Conservation (phyloP, 176 grass and related monocot genomes). For the Carex pumila region DNA sequence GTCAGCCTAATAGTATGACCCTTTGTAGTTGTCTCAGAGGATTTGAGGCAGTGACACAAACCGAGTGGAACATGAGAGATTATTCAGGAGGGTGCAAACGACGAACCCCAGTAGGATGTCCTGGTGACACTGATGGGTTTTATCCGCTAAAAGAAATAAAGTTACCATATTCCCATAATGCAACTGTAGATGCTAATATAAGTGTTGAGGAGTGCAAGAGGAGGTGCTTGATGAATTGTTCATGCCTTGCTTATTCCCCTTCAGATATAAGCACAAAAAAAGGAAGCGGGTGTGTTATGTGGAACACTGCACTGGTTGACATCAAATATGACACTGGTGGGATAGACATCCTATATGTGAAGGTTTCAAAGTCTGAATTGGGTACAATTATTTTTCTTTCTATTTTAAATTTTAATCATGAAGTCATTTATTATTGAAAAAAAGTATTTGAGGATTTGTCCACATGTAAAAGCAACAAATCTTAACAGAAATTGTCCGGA, state of each 20-base stretch:
- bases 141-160: conserved; percentile 13
- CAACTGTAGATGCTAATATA: conserved; percentile 31
- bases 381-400: background rate
- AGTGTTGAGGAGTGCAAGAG: conserved; percentile 21
- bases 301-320: conserved; percentile 40
- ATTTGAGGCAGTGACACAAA: conserved; percentile 16
- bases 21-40: conserved; percentile 31
- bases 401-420: background rate
- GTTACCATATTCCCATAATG: conserved; percentile 24
- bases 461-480: background rate
- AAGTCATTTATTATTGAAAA: background rate
- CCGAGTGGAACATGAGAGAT: conserved; percentile 28
- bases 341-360: background rate
- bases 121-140: conserved; percentile 29
- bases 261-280: background rate
- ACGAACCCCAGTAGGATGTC: conserved; percentile 25
- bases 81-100: conserved; percentile 25
- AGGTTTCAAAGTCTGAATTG: conserved; percentile 6
- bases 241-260: conserved; percentile 34
- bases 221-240: conserved; percentile 37
- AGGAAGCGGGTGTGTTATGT: conserved; percentile 45
- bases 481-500: too few relatives aligned
- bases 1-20: background rate
- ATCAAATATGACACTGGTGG: conserved; percentile 1
- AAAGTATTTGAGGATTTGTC: background rate